Percentiles rank a stretch among this genome's conserved stretches.
Conservation (phyloP, 768 basidiomycete species). For the Lactarius vividus region DNA sequence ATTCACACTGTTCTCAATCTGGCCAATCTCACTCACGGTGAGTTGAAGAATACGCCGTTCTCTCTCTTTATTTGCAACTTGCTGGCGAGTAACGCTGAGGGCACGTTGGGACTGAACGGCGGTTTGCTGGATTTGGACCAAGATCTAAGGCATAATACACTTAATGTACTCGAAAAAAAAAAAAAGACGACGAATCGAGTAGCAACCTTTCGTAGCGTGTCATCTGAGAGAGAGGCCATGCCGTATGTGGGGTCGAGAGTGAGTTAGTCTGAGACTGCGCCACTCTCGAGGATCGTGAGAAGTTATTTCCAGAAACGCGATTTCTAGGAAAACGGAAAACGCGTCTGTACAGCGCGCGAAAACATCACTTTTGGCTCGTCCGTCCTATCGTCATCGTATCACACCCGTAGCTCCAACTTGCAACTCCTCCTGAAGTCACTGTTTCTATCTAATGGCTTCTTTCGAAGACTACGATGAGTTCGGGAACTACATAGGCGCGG, state of each 20-base stretch:
- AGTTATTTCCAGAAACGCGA: constrained; percentile 17
- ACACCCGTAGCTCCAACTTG: constrained; percentile 1
- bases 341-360: not conserved
- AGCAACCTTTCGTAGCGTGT: constrained; percentile 74
- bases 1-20: constrained; percentile 69
- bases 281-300: constrained; percentile 2
- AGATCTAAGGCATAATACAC: constrained; percentile 54
- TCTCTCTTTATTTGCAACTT: constrained; percentile 76
- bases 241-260: not conserved
- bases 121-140: constrained; percentile 90
- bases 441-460: constrained; percentile 44
- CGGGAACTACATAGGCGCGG: constrained; percentile 96
- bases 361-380: not conserved
- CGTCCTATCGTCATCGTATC: not conserved
- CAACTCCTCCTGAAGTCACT: not conserved
- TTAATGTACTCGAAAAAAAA: not conserved
- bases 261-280: not conserved
- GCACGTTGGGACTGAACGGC: constrained; percentile 82
- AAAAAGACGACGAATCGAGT: not conserved
- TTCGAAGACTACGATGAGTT: constrained; percentile 88
- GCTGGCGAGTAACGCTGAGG: constrained; percentile 69
- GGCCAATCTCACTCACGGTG: constrained; percentile 78
- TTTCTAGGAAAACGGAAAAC: constrained; percentile 1
- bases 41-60: constrained; percentile 88
- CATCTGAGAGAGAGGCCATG: constrained; percentile 50